Conservation (phyloP, 148 eudicot species). For the Chenopodium berlandieri region DNA sequence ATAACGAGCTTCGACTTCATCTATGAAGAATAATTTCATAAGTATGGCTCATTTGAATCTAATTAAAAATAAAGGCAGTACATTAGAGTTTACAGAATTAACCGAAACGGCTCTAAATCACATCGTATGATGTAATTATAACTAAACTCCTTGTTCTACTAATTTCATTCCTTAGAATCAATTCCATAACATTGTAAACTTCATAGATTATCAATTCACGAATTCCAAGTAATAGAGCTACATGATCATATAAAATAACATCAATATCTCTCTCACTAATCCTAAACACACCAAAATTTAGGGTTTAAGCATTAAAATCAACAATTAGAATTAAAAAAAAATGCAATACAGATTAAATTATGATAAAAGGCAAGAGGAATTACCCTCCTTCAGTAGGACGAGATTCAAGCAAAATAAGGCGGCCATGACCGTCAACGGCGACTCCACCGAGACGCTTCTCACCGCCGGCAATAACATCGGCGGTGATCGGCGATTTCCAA, state of each 20-base stretch:
- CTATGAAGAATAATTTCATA: no score
- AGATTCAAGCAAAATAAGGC: conserved; percentile 79
- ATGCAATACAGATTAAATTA: no score
- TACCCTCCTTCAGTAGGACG: conserved; percentile 90
- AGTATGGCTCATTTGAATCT: no score
- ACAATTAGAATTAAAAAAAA: background rate
- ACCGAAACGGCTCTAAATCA: no score
- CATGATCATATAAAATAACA: background rate
- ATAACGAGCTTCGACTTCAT: no score
- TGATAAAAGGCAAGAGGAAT: background rate
- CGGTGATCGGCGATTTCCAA: conserved; percentile 90
- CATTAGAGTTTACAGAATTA: no score
- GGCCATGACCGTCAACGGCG: conserved; percentile 60
- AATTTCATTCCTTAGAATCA: no score
- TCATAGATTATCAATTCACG: background rate
- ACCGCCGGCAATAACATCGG: conserved; percentile 70
- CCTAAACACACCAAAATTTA: background rate
- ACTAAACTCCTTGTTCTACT: background rate
- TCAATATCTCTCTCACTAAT: background rate
- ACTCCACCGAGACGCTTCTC: conserved; percentile 71
- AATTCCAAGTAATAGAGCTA: background rate
- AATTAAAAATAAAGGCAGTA: no score
- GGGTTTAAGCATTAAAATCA: background rate
- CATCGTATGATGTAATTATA: background rate
- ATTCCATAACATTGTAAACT: background rate